Evolutionary conservation across 1,284 basidiomycete genomes (phyloP).

Genomic region (Pyrrhoderma lamaoense): DNA sequence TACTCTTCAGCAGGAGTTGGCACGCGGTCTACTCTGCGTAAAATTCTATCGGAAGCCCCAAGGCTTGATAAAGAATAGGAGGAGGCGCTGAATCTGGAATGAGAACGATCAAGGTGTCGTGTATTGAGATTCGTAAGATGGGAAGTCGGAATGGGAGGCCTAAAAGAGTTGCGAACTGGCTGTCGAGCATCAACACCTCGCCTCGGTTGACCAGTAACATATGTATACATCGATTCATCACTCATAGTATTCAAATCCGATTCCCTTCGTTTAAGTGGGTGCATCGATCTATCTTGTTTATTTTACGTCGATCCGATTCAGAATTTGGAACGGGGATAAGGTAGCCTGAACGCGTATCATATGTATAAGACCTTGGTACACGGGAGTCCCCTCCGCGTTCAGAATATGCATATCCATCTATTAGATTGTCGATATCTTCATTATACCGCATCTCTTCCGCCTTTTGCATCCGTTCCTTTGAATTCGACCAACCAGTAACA

Average conservation of each 20-base stretch:
- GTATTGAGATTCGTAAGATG: constrained; percentile 38
- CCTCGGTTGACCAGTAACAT: constrained; percentile 54
- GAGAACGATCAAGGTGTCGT: constrained; percentile 18
- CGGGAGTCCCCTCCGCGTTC: constrained; percentile 24
- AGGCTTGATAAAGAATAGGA: constrained; percentile 22
- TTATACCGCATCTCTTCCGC: constrained; percentile 45
- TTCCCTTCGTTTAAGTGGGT: constrained; percentile 9
- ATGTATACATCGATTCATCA: constrained; percentile 56
- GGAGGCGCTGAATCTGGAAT: constrained; percentile 22
- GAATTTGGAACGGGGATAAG: too few relatives aligned
- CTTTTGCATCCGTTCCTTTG: constrained; percentile 33
- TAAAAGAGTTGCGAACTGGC: constrained; percentile 41
- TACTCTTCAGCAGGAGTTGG: constrained; percentile 56
- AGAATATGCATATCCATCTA: constrained; percentile 46
- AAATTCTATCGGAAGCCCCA: constrained; percentile 20
- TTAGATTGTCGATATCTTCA: constrained; percentile 42
- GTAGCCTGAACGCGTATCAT: too few relatives aligned
- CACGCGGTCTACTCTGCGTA: constrained; percentile 15
- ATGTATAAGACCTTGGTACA: constrained; percentile 11
- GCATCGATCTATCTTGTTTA: too few relatives aligned
- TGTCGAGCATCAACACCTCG: constrained; percentile 57
- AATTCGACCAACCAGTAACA: neutral
- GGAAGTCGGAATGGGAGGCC: constrained; percentile 29
- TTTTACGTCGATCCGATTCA: too few relatives aligned
- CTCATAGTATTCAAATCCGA: constrained; percentile 36